A percentile compares a stretch with the other conserved stretches of the same genome.
Evolutionary conservation across 352 stramenopile genomes (phyloP).

Genomic region (Vaucheria bursata): DNA sequence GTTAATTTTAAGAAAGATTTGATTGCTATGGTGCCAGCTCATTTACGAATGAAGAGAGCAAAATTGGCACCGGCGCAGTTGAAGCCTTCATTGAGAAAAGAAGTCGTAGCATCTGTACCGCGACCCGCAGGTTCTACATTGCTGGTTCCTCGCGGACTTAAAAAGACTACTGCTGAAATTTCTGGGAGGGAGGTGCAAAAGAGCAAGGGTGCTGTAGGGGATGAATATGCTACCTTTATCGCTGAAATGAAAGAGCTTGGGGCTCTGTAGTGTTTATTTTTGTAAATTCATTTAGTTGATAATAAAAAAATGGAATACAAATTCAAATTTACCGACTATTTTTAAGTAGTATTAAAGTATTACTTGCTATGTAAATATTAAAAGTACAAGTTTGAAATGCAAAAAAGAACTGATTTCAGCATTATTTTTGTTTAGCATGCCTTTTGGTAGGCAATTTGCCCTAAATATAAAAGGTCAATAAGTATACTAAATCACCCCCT

Average conservation of each 20-base stretch:
- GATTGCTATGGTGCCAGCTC: background rate
- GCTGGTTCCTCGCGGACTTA: background rate
- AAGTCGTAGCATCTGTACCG: background rate
- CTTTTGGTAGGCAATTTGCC: too few species aligned
- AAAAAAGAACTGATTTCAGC: too few species aligned
- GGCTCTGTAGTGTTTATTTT: too few species aligned
- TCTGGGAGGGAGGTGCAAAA: background rate
- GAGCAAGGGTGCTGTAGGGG: slow-evolving; percentile 22
- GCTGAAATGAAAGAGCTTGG: slow-evolving; percentile 42
- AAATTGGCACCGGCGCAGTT: background rate
- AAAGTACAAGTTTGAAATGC: too few species aligned
- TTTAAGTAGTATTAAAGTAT: too few species aligned
- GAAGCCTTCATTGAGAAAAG: background rate
- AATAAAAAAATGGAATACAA: too few species aligned
- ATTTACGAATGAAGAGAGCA: background rate
- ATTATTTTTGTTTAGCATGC: too few species aligned
- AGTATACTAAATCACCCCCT: too few species aligned
- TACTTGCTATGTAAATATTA: too few species aligned
- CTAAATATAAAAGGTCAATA: too few species aligned
- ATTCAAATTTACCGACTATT: too few species aligned
- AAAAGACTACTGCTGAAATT: background rate
- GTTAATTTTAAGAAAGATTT: background rate
- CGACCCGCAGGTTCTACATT: background rate
- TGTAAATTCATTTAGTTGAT: too few species aligned
- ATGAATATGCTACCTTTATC: slow-evolving; percentile 42